Conservation (phyloP, 1,284 basidiomycete genomes). For the Stygiomarasmius scandens region DNA sequence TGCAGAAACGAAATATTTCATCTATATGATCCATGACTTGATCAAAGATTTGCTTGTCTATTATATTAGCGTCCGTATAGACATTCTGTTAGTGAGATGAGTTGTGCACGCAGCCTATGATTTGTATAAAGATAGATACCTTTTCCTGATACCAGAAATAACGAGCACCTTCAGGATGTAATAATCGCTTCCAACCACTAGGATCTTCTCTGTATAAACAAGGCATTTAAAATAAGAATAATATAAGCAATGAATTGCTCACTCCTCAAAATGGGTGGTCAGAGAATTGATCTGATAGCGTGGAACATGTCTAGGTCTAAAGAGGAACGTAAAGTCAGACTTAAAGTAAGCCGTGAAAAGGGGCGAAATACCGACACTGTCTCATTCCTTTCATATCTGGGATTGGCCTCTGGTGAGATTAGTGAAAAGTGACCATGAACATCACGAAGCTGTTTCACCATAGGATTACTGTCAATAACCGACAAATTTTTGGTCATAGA, state of each 20-base stretch:
- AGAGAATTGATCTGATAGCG: background rate
- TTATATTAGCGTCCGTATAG: constrained; percentile 44
- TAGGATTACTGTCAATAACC: background rate
- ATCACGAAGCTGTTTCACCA: background rate
- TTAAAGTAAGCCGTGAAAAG: too few species aligned
- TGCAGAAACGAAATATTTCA: constrained; percentile 30
- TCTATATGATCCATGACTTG: constrained; percentile 29
- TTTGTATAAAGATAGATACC: constrained; percentile 21
- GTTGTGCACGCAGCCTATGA: background rate
- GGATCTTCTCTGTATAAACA: constrained; percentile 15
- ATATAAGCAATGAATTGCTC: background rate
- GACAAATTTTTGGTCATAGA: background rate
- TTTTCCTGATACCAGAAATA: constrained; percentile 39
- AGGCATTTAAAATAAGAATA: background rate
- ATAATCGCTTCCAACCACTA: constrained; percentile 26
- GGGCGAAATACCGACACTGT: constrained; percentile 2
- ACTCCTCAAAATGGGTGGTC: background rate
- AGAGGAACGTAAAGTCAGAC: background rate
- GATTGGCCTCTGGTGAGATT: constrained; percentile 6
- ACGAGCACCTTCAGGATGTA: constrained; percentile 41
- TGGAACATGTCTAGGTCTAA: background rate
- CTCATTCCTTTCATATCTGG: constrained; percentile 8
- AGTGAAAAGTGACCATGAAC: constrained; percentile 4
- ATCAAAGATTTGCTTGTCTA: constrained; percentile 24
- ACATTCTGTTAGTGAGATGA: constrained; percentile 28